These are phyloP conservation scores for Bruguiera hainesii DNA, from an alignment of 441 rosid genomes.

Conservation along the genomic window DNA sequence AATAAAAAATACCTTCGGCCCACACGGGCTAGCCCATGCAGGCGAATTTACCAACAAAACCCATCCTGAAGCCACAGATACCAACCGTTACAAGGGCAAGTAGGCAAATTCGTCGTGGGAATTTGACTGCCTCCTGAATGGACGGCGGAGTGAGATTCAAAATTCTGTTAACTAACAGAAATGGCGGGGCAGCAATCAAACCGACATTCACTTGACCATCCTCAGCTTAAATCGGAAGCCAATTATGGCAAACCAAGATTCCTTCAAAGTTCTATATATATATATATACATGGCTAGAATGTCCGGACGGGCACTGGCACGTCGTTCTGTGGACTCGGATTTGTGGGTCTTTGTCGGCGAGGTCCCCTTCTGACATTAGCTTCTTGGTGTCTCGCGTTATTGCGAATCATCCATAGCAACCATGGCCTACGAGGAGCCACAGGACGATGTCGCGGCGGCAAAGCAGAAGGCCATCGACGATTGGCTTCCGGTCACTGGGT, in stretches of 20 bases:
- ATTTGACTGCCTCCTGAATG: background rate
- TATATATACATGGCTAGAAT: background rate
- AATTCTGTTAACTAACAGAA: background rate
- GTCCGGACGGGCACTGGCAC: no score
- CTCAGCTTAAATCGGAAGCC: background rate
- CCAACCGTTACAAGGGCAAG: background rate
- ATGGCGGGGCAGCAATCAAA: background rate
- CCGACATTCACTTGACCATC: background rate
- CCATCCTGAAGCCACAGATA: background rate
- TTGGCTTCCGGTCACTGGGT: conserved; percentile 73
- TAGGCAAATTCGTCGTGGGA: background rate
- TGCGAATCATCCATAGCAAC: background rate
- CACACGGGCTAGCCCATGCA: no score
- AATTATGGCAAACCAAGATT: conserved; percentile 15
- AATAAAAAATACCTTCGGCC: background rate
- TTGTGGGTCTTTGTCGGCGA: background rate
- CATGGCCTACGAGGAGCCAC: background rate
- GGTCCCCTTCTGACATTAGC: background rate
- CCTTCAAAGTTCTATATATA: conserved; percentile 7
- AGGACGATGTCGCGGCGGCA: background rate
- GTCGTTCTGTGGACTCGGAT: background rate
- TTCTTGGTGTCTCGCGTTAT: no score
- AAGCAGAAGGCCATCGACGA: conserved; percentile 44
- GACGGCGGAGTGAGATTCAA: background rate
- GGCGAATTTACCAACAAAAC: background rate